Conservation (phyloP, 345 rosid genomes). For the Jatropha curcas region DNA sequence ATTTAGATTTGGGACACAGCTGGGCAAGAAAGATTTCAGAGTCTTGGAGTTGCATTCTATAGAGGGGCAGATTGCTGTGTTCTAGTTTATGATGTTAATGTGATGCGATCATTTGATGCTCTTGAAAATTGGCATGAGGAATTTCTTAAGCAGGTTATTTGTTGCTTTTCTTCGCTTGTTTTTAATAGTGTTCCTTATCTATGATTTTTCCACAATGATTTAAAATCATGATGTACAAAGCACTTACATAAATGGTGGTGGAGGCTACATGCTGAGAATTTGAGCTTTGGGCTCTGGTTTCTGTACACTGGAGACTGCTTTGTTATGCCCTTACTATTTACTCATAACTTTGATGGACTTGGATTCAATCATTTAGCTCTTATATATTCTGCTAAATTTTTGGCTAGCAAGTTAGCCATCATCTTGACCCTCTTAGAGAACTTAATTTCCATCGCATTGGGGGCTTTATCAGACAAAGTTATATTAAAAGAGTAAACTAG, state of each 20-base stretch:
- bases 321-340: not conserved
- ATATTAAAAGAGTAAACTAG: not conserved
- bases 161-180: not conserved
- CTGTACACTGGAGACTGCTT: not conserved
- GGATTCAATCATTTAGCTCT: not conserved
- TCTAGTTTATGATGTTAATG: conserved; percentile 89
- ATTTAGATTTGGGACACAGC: conserved; percentile 98
- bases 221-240: too few species aligned
- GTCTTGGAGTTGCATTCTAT: conserved; percentile 95
- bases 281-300: not conserved
- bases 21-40: conserved; percentile 95
- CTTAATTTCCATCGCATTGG: not conserved
- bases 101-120: conserved; percentile 78
- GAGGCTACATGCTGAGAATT: not conserved
- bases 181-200: not conserved
- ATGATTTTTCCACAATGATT: not conserved
- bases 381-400: not conserved
- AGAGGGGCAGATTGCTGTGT: conserved; percentile 98
- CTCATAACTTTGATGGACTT: not conserved
- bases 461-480: not conserved
- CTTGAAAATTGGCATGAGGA: conserved; percentile 98
- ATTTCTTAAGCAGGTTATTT: conserved; percentile 88
- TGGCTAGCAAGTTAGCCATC: not conserved
- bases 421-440: not conserved
- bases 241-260: not conserved